phyloP scores from a whole-genome alignment of 768 basidiomycete species.

The Amanita pallidorosea region DNA sequence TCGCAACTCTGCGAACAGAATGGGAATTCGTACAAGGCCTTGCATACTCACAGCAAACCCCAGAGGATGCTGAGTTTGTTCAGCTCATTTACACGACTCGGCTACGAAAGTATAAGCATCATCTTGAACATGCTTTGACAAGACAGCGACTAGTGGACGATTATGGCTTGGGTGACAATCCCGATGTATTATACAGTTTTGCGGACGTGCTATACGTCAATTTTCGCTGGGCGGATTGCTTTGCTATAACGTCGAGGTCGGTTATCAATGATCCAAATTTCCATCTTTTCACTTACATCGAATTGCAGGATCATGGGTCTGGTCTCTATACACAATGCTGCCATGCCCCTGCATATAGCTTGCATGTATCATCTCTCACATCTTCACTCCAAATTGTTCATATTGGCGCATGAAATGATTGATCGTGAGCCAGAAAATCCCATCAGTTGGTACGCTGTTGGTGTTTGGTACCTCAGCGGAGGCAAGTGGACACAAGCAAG shows the following conservation, averaged over 20 bases:
- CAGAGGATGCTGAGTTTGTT: conserved; percentile 86
- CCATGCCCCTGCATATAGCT: conserved; percentile 90
- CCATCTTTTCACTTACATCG: not conserved
- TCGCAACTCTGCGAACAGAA: conserved; percentile 36
- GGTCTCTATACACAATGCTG: conserved; percentile 78
- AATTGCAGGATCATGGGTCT: conserved; percentile 66
- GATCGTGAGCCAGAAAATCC: conserved; percentile 89
- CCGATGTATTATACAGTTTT: conserved; percentile 83
- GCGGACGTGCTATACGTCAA: conserved; percentile 84
- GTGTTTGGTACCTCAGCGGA: conserved; percentile 87
- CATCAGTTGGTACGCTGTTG: conserved; percentile 97
- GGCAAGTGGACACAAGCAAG: conserved; percentile 86
- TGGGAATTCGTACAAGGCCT: conserved; percentile 93
- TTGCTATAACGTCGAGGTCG: conserved; percentile 73
- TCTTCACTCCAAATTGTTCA: conserved; percentile 87
- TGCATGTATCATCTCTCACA: conserved; percentile 96
- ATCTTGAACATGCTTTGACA: conserved; percentile 70
- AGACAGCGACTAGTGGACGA: conserved; percentile 73
- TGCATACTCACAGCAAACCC: conserved; percentile 71
- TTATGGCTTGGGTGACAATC: conserved; percentile 80
- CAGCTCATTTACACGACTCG: conserved; percentile 88
- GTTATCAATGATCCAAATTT: not conserved
- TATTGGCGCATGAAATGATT: conserved; percentile 93
- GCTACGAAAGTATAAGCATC: conserved; percentile 83
- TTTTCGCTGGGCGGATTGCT: conserved; percentile 94